These are phyloP conservation scores for Zea luxurians DNA, from an alignment of 176 grass and related monocot genomes.

Conservation along the genomic window DNA sequence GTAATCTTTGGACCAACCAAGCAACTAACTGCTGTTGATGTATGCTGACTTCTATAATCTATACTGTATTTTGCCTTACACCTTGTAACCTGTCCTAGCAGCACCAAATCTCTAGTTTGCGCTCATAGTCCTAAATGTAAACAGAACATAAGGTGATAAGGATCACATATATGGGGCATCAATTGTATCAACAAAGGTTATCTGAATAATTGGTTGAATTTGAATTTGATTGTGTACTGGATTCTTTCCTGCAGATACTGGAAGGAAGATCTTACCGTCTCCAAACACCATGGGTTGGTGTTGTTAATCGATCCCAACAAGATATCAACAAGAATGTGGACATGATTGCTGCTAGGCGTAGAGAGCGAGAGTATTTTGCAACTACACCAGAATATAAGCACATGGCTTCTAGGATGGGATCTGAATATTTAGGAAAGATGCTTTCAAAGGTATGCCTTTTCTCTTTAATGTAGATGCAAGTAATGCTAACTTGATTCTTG, in stretches of 20 bases:
- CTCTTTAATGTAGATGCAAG: constrained; percentile 4
- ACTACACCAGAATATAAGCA: constrained; percentile 92
- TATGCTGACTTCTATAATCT: neutral
- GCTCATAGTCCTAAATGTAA: neutral
- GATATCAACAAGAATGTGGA: constrained; percentile 99
- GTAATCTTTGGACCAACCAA: neutral
- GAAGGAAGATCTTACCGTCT: constrained; percentile 91
- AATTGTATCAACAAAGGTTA: neutral
- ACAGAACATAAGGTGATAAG: neutral
- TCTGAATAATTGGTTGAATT: constrained; percentile 4
- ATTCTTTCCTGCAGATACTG: constrained; percentile 64
- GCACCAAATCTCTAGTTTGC: neutral
- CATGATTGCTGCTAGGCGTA: constrained; percentile 96
- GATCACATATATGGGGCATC: constrained; percentile 1
- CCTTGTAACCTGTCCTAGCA: neutral
- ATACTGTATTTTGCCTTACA: neutral
- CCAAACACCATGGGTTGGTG: constrained; percentile 93
- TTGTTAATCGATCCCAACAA: constrained; percentile 97
- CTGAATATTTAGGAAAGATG: constrained; percentile 93
- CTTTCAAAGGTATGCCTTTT: constrained; percentile 81
- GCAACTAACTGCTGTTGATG: neutral
- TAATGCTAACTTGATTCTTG: constrained; percentile 34
- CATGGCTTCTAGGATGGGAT: constrained; percentile 88
- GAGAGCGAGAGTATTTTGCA: constrained; percentile 89
- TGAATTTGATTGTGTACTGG: neutral